A percentile compares a stretch with the other conserved stretches of the same genome.
These are phyloP conservation scores for Malus sieversii DNA, from an alignment of 306 rosid species.

Conservation along the genomic window DNA sequence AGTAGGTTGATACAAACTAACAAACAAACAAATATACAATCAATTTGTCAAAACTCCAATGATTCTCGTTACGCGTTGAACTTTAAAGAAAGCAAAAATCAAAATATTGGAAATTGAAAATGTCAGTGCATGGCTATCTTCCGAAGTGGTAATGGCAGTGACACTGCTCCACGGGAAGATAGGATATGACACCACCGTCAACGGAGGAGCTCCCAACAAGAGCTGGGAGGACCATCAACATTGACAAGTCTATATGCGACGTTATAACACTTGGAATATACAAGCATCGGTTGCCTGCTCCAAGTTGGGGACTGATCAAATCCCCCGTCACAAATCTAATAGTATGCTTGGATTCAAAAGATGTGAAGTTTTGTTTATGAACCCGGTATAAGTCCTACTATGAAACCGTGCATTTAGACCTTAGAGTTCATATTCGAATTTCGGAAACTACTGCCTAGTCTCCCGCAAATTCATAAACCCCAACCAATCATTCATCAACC, in stretches of 20 bases:
- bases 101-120: too few relatives aligned
- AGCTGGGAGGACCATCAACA: not conserved
- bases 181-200: not conserved
- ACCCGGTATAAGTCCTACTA: not conserved
- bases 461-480: not conserved
- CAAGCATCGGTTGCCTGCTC: not conserved
- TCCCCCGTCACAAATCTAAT: not conserved
- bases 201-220: too few relatives aligned
- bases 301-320: not conserved
- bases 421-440: not conserved
- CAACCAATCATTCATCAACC: not conserved
- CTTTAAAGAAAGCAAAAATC: not conserved
- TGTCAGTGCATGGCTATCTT: not conserved
- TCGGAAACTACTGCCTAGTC: not conserved
- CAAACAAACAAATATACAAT: not conserved
- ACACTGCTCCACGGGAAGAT: not conserved
- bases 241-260: not conserved
- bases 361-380: not conserved
- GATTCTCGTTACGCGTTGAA: not conserved
- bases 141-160: not conserved
- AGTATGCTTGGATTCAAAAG: not conserved
- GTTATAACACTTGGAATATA: not conserved
- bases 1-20: not conserved
- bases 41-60: not conserved
- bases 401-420: not conserved